Base-by-base conservation (phyloP, 176 grass and related monocot genomes). In the Saccharum officinarum region DNA sequence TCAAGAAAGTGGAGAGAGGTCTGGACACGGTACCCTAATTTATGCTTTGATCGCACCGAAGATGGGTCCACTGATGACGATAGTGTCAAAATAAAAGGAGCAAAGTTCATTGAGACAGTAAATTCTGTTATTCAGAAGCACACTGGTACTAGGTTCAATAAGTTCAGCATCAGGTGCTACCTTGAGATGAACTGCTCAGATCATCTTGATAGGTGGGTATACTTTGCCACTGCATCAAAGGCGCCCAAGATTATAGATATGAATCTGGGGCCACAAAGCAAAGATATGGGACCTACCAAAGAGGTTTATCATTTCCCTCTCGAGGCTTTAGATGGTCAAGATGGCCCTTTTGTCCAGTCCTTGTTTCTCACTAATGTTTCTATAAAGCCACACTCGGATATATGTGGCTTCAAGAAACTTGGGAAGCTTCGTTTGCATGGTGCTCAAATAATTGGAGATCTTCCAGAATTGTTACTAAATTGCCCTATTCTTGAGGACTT, bases 81-180 rank as follows among this genome's bases (percentile, higher is more conserved):
- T 73, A 25, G 6, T 75, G 11, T 83, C 70, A 73, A 83, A 83
- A 65, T 83, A 74, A 28, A 83, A 74, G 63, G 17, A 46, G 55
- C 70, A 65, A 75, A 64, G 57, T 84, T 84, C 60, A 52, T 84
- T 67, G 60, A 66, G 42, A 84, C 31, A 0, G 42, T 52, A 14
- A 67, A 67, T 76, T 75, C 30, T 84, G 26, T 67, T 67, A 30
- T 84, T 26, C 59, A 76, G 7, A 44, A 54, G 60, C 82, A 67
- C 61, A 75, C 31, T 11, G 82, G 82, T 66, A 11, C 37, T 39
- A 60, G 20, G 20, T 20, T 84, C 60, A 52, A 84, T 75, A 66
- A 84, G 41, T 84, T 84, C 71, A 76, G 82, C 4, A 20, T 76
- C 82, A 76, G 28, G 4, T 76, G 28, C 6, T 1, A 22, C 12